phyloP scores from a whole-genome alignment of 257 asterid species.

The Perilla frutescens region DNA sequence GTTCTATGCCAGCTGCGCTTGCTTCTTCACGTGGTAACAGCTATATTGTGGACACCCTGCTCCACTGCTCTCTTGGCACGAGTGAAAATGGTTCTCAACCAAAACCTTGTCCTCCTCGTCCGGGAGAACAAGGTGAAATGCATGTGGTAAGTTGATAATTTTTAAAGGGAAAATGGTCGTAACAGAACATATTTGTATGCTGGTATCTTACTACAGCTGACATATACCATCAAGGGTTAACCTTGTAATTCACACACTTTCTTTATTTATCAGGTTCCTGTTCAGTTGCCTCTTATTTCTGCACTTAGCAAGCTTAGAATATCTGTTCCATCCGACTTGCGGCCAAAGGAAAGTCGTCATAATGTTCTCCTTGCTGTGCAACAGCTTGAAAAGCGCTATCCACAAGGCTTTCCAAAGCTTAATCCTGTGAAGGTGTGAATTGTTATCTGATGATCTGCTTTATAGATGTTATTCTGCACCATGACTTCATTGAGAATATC shows the following conservation, averaged over 20 bases:
- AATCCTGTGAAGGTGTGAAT: constrained; percentile 79
- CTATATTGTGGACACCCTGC: constrained; percentile 88
- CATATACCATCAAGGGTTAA: constrained; percentile 13
- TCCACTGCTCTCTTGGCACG: constrained; percentile 80
- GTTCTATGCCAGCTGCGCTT: constrained; percentile 88
- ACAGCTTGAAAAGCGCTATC: constrained; percentile 91
- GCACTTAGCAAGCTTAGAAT: constrained; percentile 83
- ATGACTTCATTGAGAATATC: constrained; percentile 20
- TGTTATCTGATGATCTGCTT: constrained; percentile 33
- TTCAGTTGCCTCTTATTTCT: constrained; percentile 90
- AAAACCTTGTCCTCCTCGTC: constrained; percentile 87
- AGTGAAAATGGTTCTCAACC: constrained; percentile 79
- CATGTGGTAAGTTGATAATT: constrained; percentile 75
- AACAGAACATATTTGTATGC: constrained; percentile 24
- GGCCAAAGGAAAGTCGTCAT: constrained; percentile 92
- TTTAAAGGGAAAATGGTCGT: constrained; percentile 1
- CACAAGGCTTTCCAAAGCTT: constrained; percentile 91
- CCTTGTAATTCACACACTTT: constrained; percentile 27
- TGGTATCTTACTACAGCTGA: constrained; percentile 14
- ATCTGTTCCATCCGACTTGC: constrained; percentile 85
- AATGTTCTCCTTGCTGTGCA: constrained; percentile 80
- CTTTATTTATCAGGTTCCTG: constrained; percentile 75
- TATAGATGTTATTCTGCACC: constrained; percentile 21
- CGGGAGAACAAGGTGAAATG: constrained; percentile 98
- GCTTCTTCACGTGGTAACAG: constrained; percentile 83